phyloP scores from a whole-genome alignment of 495 filamentous ascomycete species.

The Clohesyomyces aquaticus region DNA sequence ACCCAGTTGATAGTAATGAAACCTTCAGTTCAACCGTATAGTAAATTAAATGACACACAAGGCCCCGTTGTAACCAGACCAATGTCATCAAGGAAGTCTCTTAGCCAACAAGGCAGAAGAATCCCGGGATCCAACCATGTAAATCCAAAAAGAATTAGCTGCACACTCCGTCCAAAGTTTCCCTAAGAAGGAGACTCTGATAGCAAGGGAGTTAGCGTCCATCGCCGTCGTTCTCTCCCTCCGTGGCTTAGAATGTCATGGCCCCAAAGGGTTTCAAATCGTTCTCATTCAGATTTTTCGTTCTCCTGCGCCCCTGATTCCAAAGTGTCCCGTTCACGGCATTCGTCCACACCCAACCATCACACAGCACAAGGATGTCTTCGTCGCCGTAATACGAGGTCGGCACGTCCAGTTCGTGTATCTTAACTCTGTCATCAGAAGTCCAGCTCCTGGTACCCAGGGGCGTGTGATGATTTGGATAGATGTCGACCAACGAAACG shows the following conservation, averaged over 20 bases:
- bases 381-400: slow-evolving; percentile 34
- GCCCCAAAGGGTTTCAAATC: not conserved
- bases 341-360: slow-evolving; percentile 28
- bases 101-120: too few species aligned
- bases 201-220: too few species aligned
- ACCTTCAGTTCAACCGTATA: too few species aligned
- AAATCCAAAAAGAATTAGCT: too few species aligned
- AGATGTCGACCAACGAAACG: slow-evolving; percentile 26
- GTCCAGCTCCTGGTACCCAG: slow-evolving; percentile 15
- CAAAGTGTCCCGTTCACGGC: slow-evolving; percentile 30
- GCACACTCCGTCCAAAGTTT: too few species aligned
- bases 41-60: too few species aligned
- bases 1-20: too few species aligned
- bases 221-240: not conserved
- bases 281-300: slow-evolving; percentile 13
- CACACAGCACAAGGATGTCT: slow-evolving; percentile 23
- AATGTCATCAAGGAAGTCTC: too few species aligned
- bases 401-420: slow-evolving; percentile 33
- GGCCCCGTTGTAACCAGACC: too few species aligned
- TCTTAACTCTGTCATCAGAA: slow-evolving; percentile 18
- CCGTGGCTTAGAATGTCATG: not conserved
- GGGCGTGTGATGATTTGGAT: slow-evolving; percentile 24
- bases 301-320: slow-evolving; percentile 19
- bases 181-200: too few species aligned
- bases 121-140: too few species aligned